Percentiles rank a stretch among this genome's conserved stretches.
phyloP scores from a whole-genome alignment of 352 stramenopile species.

The Peronospora belbahrii region DNA sequence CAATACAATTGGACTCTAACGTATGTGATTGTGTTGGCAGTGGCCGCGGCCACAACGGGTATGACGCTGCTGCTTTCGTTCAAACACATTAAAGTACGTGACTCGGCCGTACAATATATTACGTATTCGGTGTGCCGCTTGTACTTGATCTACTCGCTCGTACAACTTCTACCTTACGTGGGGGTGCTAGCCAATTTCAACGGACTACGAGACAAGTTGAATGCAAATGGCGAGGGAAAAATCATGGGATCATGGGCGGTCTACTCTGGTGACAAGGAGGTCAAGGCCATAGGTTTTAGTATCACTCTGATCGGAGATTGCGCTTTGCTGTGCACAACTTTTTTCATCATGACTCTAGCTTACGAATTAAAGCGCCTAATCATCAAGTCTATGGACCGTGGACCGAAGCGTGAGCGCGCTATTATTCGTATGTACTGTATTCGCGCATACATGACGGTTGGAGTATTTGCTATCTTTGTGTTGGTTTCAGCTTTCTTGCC shows the following conservation, averaged over 20 bases:
- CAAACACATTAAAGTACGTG: conserved; percentile 42
- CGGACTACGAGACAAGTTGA: conserved; percentile 36
- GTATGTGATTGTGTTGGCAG: conserved; percentile 43
- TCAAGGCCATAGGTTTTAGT: conserved; percentile 30
- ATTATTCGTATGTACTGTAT: conserved; percentile 48
- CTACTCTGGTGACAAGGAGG: conserved; percentile 31
- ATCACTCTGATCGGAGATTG: conserved; percentile 55
- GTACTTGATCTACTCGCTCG: conserved; percentile 56
- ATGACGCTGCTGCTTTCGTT: conserved; percentile 55
- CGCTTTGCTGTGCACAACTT: conserved; percentile 45
- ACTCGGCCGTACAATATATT: conserved; percentile 65
- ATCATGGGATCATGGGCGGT: conserved; percentile 42
- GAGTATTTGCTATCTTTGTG: conserved; percentile 37
- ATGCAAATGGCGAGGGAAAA: conserved; percentile 41
- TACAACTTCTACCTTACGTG: conserved; percentile 47
- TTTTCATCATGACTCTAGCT: conserved; percentile 56
- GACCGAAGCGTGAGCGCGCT: conserved; percentile 37
- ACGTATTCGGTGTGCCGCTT: conserved; percentile 55
- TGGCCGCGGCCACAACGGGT: conserved; percentile 36
- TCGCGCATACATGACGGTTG: conserved; percentile 25
- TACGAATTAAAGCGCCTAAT: conserved; percentile 67
- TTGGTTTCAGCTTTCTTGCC: conserved; percentile 27
- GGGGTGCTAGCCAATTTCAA: conserved; percentile 44
- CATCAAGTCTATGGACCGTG: conserved; percentile 57
- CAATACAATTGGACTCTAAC: conserved; percentile 51